Base-by-base conservation (phyloP, 2,329 filamentous ascomycete species). In the Tricladium varicosporioides region DNA sequence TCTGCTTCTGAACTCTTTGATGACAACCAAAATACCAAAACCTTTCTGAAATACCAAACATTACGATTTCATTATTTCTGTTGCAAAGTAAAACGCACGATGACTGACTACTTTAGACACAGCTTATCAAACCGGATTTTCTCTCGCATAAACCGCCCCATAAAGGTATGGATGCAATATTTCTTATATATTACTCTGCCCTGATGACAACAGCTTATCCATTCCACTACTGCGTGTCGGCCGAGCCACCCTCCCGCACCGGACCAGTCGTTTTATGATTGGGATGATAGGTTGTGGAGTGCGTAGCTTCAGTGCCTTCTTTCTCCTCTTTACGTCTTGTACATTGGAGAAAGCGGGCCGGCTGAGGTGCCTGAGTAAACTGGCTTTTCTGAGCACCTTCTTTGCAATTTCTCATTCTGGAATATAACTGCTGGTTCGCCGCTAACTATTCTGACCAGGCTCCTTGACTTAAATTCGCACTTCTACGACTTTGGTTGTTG, bases 211-310 rank as follows among this genome's bases (percentile, higher is more conserved):
- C 71, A 85, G 85, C 84, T 84, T 86, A 88, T 88, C 85, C 85
- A 88, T 88, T 88, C 85, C 81, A 86, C 83, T 80, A 88, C 78
- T 72, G 80, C 80, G 78, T 80, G 74, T 75, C 76, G 72, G 78
- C 86, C 86, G 78, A 88, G 85, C 82, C 81, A 84, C 82, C 77
- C 88, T 90, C 80, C 82, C 86, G 73, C 84, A 89, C 86, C 82
- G 72, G 77, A 91, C 84, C 69, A 64, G 72, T 67, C 70, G 72
- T 67, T 54, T 67, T 68, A 31, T 67, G 73, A 69, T 69, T 74
- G 80, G 77, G 74, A 90, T 79, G 87, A 90, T 74, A 71, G 80
- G 87, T 89, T 86, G 87, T 90, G 86, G 84, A 89, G 87, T 88
- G 83, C 71, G 77, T 78, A 78, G 80, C 80, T 87, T 80, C 75